These are phyloP conservation scores for Sclerotinia sclerotiorum DNA, from an alignment of 2,329 filamentous ascomycete species.

Conservation along the genomic window DNA sequence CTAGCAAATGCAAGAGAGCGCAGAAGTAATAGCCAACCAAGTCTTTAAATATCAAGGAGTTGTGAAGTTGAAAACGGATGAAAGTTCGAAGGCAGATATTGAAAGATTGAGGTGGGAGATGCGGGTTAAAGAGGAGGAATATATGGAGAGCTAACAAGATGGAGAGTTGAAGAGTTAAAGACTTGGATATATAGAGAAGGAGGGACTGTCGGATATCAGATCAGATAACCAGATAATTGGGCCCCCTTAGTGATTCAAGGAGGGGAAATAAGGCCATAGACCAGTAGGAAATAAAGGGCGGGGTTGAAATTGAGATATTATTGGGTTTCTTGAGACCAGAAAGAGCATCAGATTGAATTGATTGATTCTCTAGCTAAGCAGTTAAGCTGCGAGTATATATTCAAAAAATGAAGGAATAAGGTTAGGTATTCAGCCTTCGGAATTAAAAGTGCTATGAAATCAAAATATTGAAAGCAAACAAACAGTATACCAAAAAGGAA, in stretches of 20 bases:
- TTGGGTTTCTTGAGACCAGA: too few relatives aligned
- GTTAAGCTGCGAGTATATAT: too few relatives aligned
- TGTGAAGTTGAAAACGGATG: not conserved
- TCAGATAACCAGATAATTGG: not conserved
- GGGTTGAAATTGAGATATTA: not conserved
- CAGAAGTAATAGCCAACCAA: not conserved
- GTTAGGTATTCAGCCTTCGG: too few relatives aligned
- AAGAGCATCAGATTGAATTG: too few relatives aligned
- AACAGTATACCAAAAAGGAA: too few relatives aligned
- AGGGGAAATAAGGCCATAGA: not conserved
- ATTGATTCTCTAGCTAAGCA: too few relatives aligned
- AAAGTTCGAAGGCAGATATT: not conserved
- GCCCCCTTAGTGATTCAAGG: not conserved
- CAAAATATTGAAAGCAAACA: too few relatives aligned
- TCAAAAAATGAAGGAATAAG: too few relatives aligned
- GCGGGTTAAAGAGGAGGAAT: not conserved
- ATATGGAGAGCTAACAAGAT: not conserved
- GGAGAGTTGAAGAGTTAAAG: not conserved
- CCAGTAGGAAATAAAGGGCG: not conserved
- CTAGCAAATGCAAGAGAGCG: accelerated
- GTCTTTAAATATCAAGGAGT: not conserved
- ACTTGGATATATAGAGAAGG: not conserved
- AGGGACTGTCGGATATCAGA: not conserved
- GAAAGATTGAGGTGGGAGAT: not conserved
- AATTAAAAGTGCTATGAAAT: too few relatives aligned